These are phyloP conservation scores for Heterococcus sp. DNA, from an alignment of 108 stramenopile species.

Conservation along the genomic window DNA sequence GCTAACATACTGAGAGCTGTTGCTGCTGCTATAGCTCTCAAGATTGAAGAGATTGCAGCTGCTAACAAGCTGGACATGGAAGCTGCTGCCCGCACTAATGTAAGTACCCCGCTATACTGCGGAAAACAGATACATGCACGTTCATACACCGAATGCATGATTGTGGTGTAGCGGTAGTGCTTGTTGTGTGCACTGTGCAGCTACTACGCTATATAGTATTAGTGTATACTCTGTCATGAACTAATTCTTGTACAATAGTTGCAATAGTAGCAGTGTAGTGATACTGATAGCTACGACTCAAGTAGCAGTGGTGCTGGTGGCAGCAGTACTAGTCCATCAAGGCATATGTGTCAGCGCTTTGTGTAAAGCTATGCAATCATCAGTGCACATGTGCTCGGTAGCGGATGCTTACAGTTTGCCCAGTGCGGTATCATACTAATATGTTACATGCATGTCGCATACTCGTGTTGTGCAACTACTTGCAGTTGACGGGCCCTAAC, in stretches of 20 bases:
- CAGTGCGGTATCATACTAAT: conserved; percentile 52
- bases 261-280: not conserved
- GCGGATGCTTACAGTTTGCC: not conserved
- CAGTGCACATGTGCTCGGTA: not conserved
- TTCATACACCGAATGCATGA: conserved; percentile 21
- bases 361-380: not conserved
- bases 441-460: conserved; percentile 1
- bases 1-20: conserved; percentile 74
- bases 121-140: not conserved
- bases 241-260: not conserved
- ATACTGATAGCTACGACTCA: too few species aligned
- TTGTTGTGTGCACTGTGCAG: conserved; percentile 71
- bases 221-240: not conserved
- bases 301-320: too few species aligned
- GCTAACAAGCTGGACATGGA: conserved; percentile 82
- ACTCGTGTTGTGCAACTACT: not conserved
- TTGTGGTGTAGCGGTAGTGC: conserved; percentile 77
- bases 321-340: too few species aligned
- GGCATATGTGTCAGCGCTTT: too few species aligned
- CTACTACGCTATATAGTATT: conserved; percentile 47
- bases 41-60: conserved; percentile 66
- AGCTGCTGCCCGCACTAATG: conserved; percentile 70
- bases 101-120: not conserved
- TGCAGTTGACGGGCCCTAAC: conserved; percentile 21
- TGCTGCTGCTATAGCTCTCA: conserved; percentile 66